A percentile compares a stretch with the other conserved stretches of the same genome.
Evolutionary conservation across 1,139 yeast species (phyloP).

Genomic region (Pichia sp.): DNA sequence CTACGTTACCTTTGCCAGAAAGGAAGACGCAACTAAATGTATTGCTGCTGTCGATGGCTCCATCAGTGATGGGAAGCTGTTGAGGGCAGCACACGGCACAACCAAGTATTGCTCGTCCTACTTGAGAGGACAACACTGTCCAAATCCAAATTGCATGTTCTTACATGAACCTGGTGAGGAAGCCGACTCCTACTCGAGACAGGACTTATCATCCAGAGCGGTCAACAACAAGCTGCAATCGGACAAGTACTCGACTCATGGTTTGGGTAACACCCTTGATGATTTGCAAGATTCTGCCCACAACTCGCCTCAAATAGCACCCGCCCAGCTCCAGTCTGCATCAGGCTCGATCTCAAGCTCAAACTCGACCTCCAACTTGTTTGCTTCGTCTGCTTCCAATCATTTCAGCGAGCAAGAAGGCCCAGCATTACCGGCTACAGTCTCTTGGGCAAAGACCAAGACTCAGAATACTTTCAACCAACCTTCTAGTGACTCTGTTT

Average conservation of each 20-base stretch:
- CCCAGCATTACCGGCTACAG: constrained; percentile 52
- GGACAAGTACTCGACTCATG: constrained; percentile 34
- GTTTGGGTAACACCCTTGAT: constrained; percentile 20
- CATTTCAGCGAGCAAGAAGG: constrained; percentile 14
- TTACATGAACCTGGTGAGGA: constrained; percentile 99
- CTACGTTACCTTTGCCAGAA: constrained; percentile 86
- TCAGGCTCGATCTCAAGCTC: constrained; percentile 5
- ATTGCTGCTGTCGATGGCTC: constrained; percentile 94
- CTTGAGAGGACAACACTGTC: constrained; percentile 92
- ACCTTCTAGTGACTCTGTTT: constrained; percentile 35
- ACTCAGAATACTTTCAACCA: constrained; percentile 25
- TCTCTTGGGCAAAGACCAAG: constrained; percentile 48
- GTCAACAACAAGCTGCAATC: constrained; percentile 53
- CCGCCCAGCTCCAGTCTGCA: constrained; percentile 15
- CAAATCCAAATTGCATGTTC: constrained; percentile 98
- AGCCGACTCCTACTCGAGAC: constrained; percentile 93
- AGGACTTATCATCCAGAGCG: constrained; percentile 82
- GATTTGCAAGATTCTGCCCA: constrained; percentile 12
- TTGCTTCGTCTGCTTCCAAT: background rate
- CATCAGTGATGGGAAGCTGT: constrained; percentile 79
- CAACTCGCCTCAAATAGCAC: constrained; percentile 16
- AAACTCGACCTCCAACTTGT: background rate
- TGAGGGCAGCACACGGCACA: constrained; percentile 96
- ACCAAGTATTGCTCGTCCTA: constrained; percentile 97
- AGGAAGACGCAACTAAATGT: constrained; percentile 93